Conservation (phyloP, 768 basidiomycete species). For the Basidioascus undulatus region DNA sequence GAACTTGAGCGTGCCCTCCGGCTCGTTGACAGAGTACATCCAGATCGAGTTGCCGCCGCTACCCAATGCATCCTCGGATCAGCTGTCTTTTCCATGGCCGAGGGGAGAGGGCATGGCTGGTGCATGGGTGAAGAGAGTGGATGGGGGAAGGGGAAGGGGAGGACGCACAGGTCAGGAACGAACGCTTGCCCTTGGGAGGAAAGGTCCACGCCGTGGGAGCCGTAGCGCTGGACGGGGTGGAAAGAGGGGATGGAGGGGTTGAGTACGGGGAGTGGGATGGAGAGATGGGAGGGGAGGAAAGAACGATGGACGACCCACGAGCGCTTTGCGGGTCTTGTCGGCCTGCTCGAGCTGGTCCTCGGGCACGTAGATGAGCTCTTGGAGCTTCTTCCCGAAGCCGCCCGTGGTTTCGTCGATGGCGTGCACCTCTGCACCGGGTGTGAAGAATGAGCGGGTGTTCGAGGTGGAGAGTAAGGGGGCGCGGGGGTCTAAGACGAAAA, state of each 20-base stretch:
- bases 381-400: conserved; percentile 11
- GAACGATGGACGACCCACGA: conserved; percentile 6
- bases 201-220: conserved; percentile 13
- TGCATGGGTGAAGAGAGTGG: too few species aligned
- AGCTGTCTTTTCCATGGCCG: background rate
- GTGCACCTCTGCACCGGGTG: conserved; percentile 14
- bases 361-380: conserved; percentile 12
- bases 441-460: too few species aligned
- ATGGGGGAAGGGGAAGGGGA: background rate
- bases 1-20: conserved; percentile 7
- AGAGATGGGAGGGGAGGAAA: background rate
- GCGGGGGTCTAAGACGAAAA: too few species aligned
- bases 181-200: conserved; percentile 7
- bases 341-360: conserved; percentile 8
- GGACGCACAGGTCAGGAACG: conserved; percentile 13
- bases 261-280: too few species aligned
- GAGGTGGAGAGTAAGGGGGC: too few species aligned
- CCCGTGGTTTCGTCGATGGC: background rate
- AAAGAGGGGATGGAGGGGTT: background rate
- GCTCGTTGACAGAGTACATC: conserved; percentile 7
- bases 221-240: conserved; percentile 8
- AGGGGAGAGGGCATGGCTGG: background rate
- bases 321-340: conserved; percentile 14
- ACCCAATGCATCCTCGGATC: too few species aligned
- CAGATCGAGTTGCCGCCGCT: conserved; percentile 12